Percentiles rank a stretch among this genome's conserved stretches.
Conservation (phyloP, 2,329 filamentous ascomycete genomes). For the Aureobasidium sp. region DNA sequence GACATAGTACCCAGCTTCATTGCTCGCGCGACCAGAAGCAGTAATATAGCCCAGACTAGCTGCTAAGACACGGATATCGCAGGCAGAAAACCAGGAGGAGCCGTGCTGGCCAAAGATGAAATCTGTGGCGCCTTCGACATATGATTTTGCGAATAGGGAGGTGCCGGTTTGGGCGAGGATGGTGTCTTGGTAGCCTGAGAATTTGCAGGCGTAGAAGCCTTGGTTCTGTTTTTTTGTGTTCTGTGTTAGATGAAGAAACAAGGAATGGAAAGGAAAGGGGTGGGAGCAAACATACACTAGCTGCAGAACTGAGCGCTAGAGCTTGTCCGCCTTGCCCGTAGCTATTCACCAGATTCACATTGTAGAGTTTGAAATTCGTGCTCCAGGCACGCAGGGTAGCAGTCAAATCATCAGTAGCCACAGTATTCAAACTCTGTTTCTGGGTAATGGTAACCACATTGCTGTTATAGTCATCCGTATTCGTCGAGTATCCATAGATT, state of each 20-base stretch:
- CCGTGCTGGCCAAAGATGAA: slow-evolving; percentile 53
- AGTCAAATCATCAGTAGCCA: slow-evolving; percentile 48
- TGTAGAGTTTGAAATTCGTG: slow-evolving; percentile 53
- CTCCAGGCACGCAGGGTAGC: slow-evolving; percentile 44
- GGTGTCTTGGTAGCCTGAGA: slow-evolving; percentile 54
- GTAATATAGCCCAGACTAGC: slow-evolving; percentile 40
- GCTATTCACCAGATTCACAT: slow-evolving; percentile 51
- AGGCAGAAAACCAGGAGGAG: slow-evolving; percentile 46
- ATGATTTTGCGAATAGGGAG: slow-evolving; percentile 50
- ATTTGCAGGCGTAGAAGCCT: slow-evolving; percentile 51
- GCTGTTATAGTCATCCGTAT: slow-evolving; percentile 44
- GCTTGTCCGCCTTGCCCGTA: slow-evolving; percentile 45
- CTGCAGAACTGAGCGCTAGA: slow-evolving; percentile 48
- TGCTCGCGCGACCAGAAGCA: slow-evolving; percentile 35
- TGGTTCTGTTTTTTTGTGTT: slow-evolving; percentile 33
- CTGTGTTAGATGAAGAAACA: not conserved
- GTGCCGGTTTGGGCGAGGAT: slow-evolving; percentile 44
- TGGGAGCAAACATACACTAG: slow-evolving; percentile 24
- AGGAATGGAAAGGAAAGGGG: not conserved
- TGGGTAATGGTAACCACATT: slow-evolving; percentile 54
- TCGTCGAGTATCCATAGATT: slow-evolving; percentile 53
- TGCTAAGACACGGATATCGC: slow-evolving; percentile 42
- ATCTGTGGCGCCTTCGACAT: slow-evolving; percentile 53
- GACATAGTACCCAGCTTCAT: slow-evolving; percentile 45
- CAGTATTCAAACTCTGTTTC: slow-evolving; percentile 40